A percentile compares a stretch with the other conserved stretches of the same genome.
phyloP scores from a whole-genome alignment of 1,284 basidiomycete species.

The Cutaneotrichosporon cutaneum region DNA sequence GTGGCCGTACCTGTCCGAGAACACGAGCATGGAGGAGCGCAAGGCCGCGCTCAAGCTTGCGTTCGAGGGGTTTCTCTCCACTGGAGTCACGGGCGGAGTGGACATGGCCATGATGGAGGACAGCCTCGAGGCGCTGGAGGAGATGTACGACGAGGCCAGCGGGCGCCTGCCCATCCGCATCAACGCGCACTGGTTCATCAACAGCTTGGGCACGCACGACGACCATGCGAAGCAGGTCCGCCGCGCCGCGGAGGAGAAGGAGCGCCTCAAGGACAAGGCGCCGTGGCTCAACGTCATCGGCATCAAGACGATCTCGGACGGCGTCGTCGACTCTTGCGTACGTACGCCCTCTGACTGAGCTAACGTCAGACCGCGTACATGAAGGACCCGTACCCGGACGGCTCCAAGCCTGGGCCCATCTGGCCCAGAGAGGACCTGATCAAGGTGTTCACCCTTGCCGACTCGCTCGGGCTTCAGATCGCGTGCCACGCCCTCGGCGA shows the following conservation, averaged over 20 bases:
- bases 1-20: constrained; percentile 34
- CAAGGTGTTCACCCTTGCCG: constrained; percentile 30
- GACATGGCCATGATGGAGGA: constrained; percentile 37
- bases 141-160: constrained; percentile 23
- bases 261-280: constrained; percentile 18
- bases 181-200: constrained; percentile 30
- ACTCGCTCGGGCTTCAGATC: constrained; percentile 33
- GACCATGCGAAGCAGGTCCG: constrained; percentile 23
- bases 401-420: constrained; percentile 29
- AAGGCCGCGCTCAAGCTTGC: constrained; percentile 20
- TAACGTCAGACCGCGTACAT: constrained; percentile 30
- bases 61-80: constrained; percentile 29
- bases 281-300: constrained; percentile 33
- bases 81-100: constrained; percentile 32
- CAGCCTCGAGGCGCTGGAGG: constrained; percentile 32
- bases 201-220: constrained; percentile 20
- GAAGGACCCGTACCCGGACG: constrained; percentile 32
- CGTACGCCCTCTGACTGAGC: neutral
- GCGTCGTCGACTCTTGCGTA: constrained; percentile 35
- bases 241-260: constrained; percentile 24
- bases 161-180: constrained; percentile 30
- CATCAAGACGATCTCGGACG: constrained; percentile 42
- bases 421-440: constrained; percentile 31
- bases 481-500: constrained; percentile 41
- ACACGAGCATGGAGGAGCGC: constrained; percentile 23